These are phyloP conservation scores for Neonectria magnoliae DNA, from an alignment of 2,329 filamentous ascomycete genomes.

Conservation along the genomic window DNA sequence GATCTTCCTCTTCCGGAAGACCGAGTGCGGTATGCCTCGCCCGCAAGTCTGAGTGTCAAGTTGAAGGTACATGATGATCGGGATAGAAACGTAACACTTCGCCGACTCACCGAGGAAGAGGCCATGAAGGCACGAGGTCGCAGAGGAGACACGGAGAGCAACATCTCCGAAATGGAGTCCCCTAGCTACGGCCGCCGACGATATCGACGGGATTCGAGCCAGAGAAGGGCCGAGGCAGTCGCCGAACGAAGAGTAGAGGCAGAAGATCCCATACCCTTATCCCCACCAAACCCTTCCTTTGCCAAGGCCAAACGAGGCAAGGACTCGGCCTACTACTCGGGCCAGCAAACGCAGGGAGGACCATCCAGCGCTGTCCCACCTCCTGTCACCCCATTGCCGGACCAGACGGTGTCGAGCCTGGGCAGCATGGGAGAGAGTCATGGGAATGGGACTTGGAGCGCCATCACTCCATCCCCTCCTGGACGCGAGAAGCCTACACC, in stretches of 20 bases:
- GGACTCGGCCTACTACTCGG: slow-evolving; percentile 71
- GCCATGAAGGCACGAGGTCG: slow-evolving; percentile 57
- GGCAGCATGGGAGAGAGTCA: slow-evolving; percentile 59
- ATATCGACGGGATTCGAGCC: slow-evolving; percentile 65
- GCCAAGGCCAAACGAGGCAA: slow-evolving; percentile 63
- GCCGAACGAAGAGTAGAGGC: slow-evolving; percentile 58
- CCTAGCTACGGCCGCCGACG: slow-evolving; percentile 56
- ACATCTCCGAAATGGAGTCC: slow-evolving; percentile 65
- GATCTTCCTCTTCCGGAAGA: slow-evolving; percentile 49
- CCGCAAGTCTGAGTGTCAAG: slow-evolving; percentile 64
- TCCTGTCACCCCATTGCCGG: slow-evolving; percentile 44
- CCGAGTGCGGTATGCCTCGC: slow-evolving; percentile 53
- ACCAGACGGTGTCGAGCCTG: slow-evolving; percentile 58
- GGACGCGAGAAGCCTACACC: slow-evolving; percentile 51
- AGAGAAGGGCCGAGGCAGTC: slow-evolving; percentile 56
- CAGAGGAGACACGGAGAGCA: slow-evolving; percentile 62
- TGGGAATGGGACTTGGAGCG: slow-evolving; percentile 65
- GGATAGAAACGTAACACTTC: slow-evolving; percentile 69
- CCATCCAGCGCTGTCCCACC: slow-evolving; percentile 40
- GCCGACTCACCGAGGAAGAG: slow-evolving; percentile 70
- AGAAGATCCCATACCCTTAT: slow-evolving; percentile 54
- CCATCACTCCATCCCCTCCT: slow-evolving; percentile 58
- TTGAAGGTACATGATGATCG: slow-evolving; percentile 69
- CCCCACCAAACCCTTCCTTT: slow-evolving; percentile 67
- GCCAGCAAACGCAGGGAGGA: slow-evolving; percentile 56